These are phyloP conservation scores for Trametes sp. DNA, from an alignment of 1,284 basidiomycete species.

Conservation along the genomic window DNA sequence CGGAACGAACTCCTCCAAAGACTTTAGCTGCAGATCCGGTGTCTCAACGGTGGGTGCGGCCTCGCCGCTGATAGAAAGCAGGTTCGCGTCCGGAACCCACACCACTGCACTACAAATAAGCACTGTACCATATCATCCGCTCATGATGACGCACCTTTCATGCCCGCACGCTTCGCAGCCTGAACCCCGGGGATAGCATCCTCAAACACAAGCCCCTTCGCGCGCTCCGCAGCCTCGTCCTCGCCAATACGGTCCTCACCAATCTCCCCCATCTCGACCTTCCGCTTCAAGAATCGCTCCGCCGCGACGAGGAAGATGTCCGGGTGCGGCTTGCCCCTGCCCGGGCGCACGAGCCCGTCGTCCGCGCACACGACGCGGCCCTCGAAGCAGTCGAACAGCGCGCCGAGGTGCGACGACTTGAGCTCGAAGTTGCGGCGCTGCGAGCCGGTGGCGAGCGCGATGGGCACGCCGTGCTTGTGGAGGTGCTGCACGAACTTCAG, in stretches of 20 bases:
- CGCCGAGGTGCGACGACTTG: conserved; percentile 64
- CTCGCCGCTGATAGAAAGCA: conserved; percentile 51
- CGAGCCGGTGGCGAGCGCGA: conserved; percentile 80
- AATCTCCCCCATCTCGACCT: conserved; percentile 59
- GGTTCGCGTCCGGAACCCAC: conserved; percentile 78
- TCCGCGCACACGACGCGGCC: conserved; percentile 73
- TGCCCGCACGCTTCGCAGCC: conserved; percentile 80
- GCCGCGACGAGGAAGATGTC: conserved; percentile 81
- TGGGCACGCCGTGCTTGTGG: conserved; percentile 67
- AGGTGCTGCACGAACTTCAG: conserved; percentile 71
- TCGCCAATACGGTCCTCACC: conserved; percentile 42
- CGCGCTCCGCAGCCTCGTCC: conserved; percentile 55
- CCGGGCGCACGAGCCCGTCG: conserved; percentile 52
- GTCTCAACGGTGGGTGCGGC: conserved; percentile 50
- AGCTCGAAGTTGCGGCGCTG: conserved; percentile 65
- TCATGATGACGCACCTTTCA: conserved; percentile 65
- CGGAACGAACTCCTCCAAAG: conserved; percentile 73
- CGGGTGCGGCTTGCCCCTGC: conserved; percentile 71
- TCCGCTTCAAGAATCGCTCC: conserved; percentile 56
- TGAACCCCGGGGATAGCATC: conserved; percentile 77
- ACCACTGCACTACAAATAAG: conserved; percentile 55
- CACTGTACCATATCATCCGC: not conserved
- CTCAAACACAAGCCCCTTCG: conserved; percentile 77
- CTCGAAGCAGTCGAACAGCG: conserved; percentile 62
- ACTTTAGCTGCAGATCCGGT: conserved; percentile 62